phyloP scores from a whole-genome alignment of 148 eudicot genomes.

The Pharnaceum exiguum region DNA sequence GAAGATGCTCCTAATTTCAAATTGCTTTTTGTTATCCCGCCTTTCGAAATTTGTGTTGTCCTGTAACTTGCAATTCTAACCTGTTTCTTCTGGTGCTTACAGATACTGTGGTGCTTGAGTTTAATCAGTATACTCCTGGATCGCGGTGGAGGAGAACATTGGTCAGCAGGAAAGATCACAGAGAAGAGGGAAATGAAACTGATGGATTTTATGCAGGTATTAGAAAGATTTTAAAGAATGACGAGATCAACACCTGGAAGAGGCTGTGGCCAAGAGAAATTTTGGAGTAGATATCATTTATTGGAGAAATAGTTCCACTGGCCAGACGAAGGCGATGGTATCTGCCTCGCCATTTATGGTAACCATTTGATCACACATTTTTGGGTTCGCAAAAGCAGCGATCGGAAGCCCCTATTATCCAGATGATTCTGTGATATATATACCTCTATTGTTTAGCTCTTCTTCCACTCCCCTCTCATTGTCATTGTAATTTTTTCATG shows the following conservation, averaged over 20 bases:
- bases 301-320: background rate
- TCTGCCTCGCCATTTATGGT: background rate
- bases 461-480: background rate
- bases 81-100: constrained; percentile 17
- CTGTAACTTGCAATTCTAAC: background rate
- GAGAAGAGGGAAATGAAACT: constrained; percentile 83
- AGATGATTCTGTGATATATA: background rate
- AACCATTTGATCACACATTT: no score
- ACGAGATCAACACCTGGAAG: constrained; percentile 76
- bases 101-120: constrained; percentile 72
- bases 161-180: constrained; percentile 62
- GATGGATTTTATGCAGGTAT: constrained; percentile 95
- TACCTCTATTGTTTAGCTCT: background rate
- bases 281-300: constrained; percentile 44
- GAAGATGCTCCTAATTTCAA: no score
- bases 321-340: background rate
- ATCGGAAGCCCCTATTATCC: background rate
- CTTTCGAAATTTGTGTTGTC: background rate
- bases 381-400: background rate
- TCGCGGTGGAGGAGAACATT: constrained; percentile 74
- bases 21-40: background rate
- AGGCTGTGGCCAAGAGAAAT: constrained; percentile 70
- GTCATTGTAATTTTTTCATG: constrained; percentile 10
- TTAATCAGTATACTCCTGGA: constrained; percentile 75
- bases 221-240: constrained; percentile 41